phyloP scores from a whole-genome alignment of 2,329 filamentous ascomycete genomes.

The Paecilomyces fulvus region DNA sequence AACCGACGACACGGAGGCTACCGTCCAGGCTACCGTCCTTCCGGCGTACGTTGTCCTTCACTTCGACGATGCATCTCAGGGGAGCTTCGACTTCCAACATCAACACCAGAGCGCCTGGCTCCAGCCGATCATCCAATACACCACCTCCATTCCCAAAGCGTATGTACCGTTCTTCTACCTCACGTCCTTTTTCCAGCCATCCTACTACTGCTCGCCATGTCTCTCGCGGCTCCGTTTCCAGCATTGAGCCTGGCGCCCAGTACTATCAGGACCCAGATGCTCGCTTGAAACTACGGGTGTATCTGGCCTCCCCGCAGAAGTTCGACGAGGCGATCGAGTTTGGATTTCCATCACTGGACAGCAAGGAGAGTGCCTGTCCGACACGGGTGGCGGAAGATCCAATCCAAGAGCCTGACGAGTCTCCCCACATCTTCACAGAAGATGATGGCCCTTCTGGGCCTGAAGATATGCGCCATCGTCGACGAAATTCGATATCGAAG shows the following conservation, averaged over 20 bases:
- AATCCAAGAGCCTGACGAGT: constrained; percentile 36
- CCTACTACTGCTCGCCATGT: constrained; percentile 50
- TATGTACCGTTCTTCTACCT: constrained; percentile 19
- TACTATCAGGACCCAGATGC: constrained; percentile 90
- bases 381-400: constrained; percentile 11
- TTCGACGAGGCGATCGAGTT: constrained; percentile 95
- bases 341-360: constrained; percentile 60
- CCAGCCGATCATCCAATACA: constrained; percentile 38
- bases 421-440: constrained; percentile 45
- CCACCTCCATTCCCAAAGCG: constrained; percentile 17
- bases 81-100: constrained; percentile 38
- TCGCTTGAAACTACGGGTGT: constrained; percentile 73
- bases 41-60: constrained; percentile 63
- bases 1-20: constrained; percentile 16
- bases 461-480: constrained; percentile 24
- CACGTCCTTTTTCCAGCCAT: constrained; percentile 35
- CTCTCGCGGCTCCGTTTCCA: constrained; percentile 42
- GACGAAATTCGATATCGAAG: not conserved
- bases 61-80: constrained; percentile 54
- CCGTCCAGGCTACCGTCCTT: no score
- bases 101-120: constrained; percentile 20
- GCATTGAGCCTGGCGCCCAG: constrained; percentile 62
- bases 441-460: constrained; percentile 38
- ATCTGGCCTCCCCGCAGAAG: constrained; percentile 81
- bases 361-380: constrained; percentile 20